phyloP scores from a whole-genome alignment of 177 flowering plant genomes.

The Telopea speciosissima region DNA sequence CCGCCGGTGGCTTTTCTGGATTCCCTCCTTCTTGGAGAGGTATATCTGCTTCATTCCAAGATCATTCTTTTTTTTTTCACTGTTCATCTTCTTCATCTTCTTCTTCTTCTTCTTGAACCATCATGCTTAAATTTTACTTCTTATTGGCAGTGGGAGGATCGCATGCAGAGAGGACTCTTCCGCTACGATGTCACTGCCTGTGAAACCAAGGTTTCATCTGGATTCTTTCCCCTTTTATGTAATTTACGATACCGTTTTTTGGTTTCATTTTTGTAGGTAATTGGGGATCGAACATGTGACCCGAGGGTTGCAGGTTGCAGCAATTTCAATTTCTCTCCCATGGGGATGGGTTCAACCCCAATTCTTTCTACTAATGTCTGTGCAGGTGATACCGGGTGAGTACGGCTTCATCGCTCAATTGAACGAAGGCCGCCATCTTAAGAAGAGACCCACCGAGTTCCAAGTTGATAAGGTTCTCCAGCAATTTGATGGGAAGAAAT shows the following conservation, averaged over 20 bases:
- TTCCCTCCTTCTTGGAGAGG: constrained; percentile 57
- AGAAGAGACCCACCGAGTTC: constrained; percentile 86
- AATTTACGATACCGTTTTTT: background rate
- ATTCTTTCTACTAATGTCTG: background rate
- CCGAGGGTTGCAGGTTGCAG: background rate
- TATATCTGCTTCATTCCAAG: constrained; percentile 14
- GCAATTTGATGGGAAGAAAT: constrained; percentile 73
- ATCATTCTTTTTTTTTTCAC: background rate
- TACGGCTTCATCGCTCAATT: constrained; percentile 80
- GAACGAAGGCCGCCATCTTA: constrained; percentile 85
- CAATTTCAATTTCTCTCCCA: background rate
- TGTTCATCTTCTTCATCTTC: background rate
- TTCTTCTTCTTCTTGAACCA: background rate
- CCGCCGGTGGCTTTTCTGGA: constrained; percentile 41
- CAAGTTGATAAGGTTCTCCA: constrained; percentile 80
- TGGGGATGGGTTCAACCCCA: background rate
- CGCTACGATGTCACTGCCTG: constrained; percentile 85
- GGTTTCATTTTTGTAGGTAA: constrained; percentile 1
- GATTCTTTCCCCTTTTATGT: background rate
- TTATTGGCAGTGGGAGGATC: constrained; percentile 72
- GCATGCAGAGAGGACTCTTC: constrained; percentile 65
- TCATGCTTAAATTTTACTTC: background rate
- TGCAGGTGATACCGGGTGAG: constrained; percentile 66
- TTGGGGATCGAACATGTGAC: background rate
- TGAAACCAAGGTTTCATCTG: constrained; percentile 56